Conservation (phyloP, 331 rosid genomes). For the Saraca asoca region DNA sequence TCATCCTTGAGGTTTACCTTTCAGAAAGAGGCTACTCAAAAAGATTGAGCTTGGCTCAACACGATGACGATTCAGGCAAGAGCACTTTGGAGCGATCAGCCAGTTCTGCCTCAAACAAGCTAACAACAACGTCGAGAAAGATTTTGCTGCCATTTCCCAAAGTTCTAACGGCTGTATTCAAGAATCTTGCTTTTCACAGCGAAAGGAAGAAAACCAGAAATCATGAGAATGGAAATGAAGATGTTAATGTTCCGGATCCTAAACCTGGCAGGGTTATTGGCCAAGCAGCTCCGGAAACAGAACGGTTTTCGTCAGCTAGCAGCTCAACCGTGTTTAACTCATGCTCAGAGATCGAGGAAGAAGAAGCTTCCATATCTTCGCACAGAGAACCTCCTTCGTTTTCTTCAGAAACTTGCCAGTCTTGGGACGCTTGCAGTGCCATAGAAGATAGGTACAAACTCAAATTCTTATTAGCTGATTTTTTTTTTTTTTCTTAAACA, state of each 20-base stretch:
- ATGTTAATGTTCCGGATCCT: constrained; percentile 26
- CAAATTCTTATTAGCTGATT: constrained; percentile 7
- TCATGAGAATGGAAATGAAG: constrained; percentile 24
- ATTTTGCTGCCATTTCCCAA: constrained; percentile 42
- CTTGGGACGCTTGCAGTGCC: constrained; percentile 32
- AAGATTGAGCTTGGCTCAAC: constrained; percentile 32
- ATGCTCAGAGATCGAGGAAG: constrained; percentile 56
- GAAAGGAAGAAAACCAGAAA: constrained; percentile 26
- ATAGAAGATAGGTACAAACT: constrained; percentile 49
- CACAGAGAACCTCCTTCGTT: constrained; percentile 26
- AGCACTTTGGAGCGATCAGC: constrained; percentile 31
- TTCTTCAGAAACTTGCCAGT: too few relatives aligned
- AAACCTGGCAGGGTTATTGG: constrained; percentile 7
- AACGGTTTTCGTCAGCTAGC: constrained; percentile 59
- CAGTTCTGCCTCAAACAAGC: constrained; percentile 33
- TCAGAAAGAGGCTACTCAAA: constrained; percentile 57
- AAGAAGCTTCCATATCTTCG: constrained; percentile 29
- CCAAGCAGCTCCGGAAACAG: constrained; percentile 42
- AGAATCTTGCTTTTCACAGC: constrained; percentile 45
- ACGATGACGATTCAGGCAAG: constrained; percentile 26
- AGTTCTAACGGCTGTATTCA: constrained; percentile 43
- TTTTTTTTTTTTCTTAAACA: too few relatives aligned
- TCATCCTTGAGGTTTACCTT: constrained; percentile 63
- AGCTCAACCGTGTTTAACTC: constrained; percentile 53
- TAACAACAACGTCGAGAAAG: constrained; percentile 17